These are phyloP conservation scores for Podila epigama DNA, from an alignment of 192 early-diverging fungal species.

Conservation along the genomic window DNA sequence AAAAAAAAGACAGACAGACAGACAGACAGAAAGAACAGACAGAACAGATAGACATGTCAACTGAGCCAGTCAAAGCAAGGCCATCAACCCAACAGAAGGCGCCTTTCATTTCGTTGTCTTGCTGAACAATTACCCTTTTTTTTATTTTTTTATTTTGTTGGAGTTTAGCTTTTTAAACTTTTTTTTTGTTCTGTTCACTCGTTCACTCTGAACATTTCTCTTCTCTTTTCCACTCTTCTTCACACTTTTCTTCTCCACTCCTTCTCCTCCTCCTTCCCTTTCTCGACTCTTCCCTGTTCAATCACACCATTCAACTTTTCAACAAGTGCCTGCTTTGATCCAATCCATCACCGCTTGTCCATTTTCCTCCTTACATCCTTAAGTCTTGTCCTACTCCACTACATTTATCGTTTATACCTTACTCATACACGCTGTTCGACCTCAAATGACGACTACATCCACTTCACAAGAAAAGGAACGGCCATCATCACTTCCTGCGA, in stretches of 20 bases:
- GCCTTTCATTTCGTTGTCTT: too few species aligned
- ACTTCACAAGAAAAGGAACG: neutral
- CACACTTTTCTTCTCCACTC: neutral
- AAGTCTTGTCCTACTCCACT: neutral
- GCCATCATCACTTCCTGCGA: neutral
- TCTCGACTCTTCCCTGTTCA: neutral
- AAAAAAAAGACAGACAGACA: too few species aligned
- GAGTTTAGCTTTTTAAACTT: slow-evolving; percentile 1
- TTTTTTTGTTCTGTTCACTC: neutral
- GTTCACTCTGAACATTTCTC: neutral
- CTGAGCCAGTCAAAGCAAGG: too few species aligned
- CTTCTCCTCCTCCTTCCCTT: neutral
- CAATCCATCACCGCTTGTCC: neutral
- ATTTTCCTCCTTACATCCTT: neutral
- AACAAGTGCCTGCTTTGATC: neutral
- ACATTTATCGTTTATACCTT: neutral
- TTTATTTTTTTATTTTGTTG: neutral
- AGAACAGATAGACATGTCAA: too few species aligned
- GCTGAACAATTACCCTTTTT: neutral
- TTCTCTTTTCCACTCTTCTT: slow-evolving; percentile 2
- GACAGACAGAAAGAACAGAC: too few species aligned
- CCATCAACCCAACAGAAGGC: too few species aligned
- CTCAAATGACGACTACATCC: neutral
- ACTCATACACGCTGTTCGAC: neutral
- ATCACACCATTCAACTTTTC: neutral